Percentiles rank a stretch among this genome's conserved stretches.
phyloP scores from a whole-genome alignment of 345 rosid species.

The Dimocarpus longan region DNA sequence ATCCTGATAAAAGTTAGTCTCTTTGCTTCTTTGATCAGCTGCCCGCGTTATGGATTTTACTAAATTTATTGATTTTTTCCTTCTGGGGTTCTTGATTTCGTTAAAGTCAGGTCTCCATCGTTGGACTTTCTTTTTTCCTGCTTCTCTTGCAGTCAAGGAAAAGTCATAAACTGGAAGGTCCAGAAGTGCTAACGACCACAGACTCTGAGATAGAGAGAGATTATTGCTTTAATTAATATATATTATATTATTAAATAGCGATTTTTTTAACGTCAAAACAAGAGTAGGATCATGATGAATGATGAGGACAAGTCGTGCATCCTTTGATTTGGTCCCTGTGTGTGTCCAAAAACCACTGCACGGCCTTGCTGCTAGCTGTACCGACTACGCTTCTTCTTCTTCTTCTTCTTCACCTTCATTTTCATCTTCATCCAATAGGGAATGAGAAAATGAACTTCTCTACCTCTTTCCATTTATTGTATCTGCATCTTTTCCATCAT shows the following conservation, averaged over 20 bases:
- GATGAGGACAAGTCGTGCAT: slow-evolving; percentile 37
- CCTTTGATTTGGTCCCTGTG: slow-evolving; percentile 22
- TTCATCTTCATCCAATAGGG: slow-evolving; percentile 17
- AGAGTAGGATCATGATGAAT: slow-evolving; percentile 23
- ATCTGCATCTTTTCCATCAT: background rate
- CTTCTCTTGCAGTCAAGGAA: slow-evolving; percentile 53
- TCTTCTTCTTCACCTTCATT: background rate
- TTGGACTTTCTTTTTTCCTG: slow-evolving; percentile 31
- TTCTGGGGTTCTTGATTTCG: slow-evolving; percentile 31
- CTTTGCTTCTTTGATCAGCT: slow-evolving; percentile 29
- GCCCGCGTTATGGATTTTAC: slow-evolving; percentile 18
- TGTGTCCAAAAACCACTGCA: slow-evolving; percentile 20
- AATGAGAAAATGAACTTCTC: slow-evolving; percentile 19
- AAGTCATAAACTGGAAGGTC: slow-evolving; percentile 31
- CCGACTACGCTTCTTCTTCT: too few species aligned
- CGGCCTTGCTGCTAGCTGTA: background rate
- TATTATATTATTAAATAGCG: slow-evolving; percentile 10
- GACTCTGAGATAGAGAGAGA: slow-evolving; percentile 7
- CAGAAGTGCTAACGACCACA: slow-evolving; percentile 26
- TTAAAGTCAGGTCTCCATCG: slow-evolving; percentile 58
- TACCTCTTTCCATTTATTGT: background rate
- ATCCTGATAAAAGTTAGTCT: slow-evolving; percentile 35
- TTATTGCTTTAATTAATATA: background rate
- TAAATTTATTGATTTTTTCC: slow-evolving; percentile 21
- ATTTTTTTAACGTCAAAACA: slow-evolving; percentile 26